Conservation (phyloP, 148 eudicot genomes). For the Limonium bicolor region DNA sequence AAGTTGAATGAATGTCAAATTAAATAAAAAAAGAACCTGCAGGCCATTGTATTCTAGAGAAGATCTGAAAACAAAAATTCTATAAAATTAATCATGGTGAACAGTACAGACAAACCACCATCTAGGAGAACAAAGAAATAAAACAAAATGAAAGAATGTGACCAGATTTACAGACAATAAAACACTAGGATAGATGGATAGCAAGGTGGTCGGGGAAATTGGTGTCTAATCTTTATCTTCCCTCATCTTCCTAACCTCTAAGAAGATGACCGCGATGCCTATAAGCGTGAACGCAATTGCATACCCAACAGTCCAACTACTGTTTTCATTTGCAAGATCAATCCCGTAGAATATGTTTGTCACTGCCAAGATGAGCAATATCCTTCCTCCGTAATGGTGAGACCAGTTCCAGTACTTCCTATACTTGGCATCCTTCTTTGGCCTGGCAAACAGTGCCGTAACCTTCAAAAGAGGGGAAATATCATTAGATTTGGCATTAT, state of each 20-base stretch:
- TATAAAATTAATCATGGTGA: too few species aligned
- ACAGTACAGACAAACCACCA: too few species aligned
- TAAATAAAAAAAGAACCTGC: too few species aligned
- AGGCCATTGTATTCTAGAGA: too few species aligned
- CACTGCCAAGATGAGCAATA: slow-evolving; percentile 32
- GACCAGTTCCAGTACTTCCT: slow-evolving; percentile 93
- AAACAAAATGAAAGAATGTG: too few species aligned
- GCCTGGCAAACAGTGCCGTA: slow-evolving; percentile 54
- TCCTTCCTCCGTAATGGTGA: slow-evolving; percentile 57
- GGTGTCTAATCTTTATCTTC: too few species aligned
- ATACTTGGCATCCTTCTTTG: slow-evolving; percentile 40
- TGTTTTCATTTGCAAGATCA: slow-evolving; percentile 46
- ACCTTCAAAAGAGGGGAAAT: slow-evolving; percentile 17
- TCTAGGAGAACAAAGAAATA: too few species aligned
- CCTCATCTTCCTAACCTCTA: slow-evolving; percentile 38
- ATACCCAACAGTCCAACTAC: slow-evolving; percentile 51
- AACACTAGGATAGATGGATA: too few species aligned
- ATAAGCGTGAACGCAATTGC: slow-evolving; percentile 27
- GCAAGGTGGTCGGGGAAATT: too few species aligned
- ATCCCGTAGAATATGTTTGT: slow-evolving; percentile 69
- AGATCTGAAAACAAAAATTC: too few species aligned
- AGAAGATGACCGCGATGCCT: slow-evolving; percentile 15
- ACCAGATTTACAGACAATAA: too few species aligned
- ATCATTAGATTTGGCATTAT: neutral
- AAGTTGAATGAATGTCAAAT: too few species aligned